Evolutionary conservation across 2,329 filamentous ascomycete genomes (phyloP).

Genomic region (Ciborinia camelliae): DNA sequence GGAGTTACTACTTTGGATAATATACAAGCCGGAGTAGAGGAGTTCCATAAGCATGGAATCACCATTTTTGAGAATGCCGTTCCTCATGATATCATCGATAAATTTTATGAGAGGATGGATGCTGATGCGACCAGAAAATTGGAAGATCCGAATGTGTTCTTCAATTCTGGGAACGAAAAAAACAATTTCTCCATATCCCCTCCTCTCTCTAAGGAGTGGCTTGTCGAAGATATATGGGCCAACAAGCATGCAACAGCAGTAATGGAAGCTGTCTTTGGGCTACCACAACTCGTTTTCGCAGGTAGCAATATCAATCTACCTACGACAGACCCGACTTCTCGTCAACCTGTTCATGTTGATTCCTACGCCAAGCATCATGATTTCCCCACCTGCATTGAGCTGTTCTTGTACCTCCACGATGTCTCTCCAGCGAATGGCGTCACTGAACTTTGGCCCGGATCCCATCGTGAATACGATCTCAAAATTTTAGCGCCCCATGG

Average conservation of each 20-base stretch:
- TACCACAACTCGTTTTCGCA: conserved; percentile 37
- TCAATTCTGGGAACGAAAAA: conserved; percentile 47
- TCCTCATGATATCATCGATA: conserved; percentile 9
- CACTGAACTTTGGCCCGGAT: conserved; percentile 51
- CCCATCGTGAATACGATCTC: conserved; percentile 36
- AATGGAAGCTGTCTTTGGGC: conserved; percentile 38
- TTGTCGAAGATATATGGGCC: conserved; percentile 41
- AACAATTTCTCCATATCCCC: conserved; percentile 44
- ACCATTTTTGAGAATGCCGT: conserved; percentile 18
- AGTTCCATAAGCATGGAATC: conserved; percentile 14
- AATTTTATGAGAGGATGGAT: conserved; percentile 10
- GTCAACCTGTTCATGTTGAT: conserved; percentile 57
- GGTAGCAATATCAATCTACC: conserved; percentile 35
- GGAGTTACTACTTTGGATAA: conserved; percentile 5
- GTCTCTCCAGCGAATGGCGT: conserved; percentile 45
- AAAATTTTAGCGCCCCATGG: conserved; percentile 12
- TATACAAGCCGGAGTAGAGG: conserved; percentile 14
- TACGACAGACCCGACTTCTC: conserved; percentile 35
- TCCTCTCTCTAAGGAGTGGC: conserved; percentile 37
- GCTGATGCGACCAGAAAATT: not conserved
- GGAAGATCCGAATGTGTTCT: conserved; percentile 4
- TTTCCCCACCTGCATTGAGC: conserved; percentile 47
- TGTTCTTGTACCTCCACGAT: conserved; percentile 47
- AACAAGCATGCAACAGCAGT: conserved; percentile 39
- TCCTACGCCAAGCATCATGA: conserved; percentile 53